Base-by-base conservation (phyloP, 176 grass and related monocot genomes). In the Oryza punctata region DNA sequence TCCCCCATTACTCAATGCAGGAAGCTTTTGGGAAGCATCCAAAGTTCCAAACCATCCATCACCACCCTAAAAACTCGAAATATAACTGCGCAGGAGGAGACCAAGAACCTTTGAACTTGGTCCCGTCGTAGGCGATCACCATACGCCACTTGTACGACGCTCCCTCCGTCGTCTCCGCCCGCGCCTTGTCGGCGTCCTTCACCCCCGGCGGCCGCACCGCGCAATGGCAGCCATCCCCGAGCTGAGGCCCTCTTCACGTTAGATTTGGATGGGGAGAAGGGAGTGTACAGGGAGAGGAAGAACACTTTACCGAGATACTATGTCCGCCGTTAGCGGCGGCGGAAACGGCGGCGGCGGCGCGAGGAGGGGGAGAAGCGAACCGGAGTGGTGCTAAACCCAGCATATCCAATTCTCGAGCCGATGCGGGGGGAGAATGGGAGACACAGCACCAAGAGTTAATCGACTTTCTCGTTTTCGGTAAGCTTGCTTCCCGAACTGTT, bases 51-150 rank as follows among this genome's bases (percentile, higher is more conserved):
- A 73, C 69, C 35, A 71, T 72, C 70, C 46, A 85, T 12, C 65
- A n/a, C 12, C 6, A 71, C 19, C 32, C 14, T 71, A 27, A 61
- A 65, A 71, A 77, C 0, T 11, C 7, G 41, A 57, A 37, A 73
- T 44, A 25, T 25, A 78, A 77, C 61, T 23, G 21, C 72, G 73
- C 9, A 54, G 63, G 10, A 38, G 47, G 26, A 54, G 67, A 59
- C 10, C 28, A 78, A 49, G 16, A 77, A 98, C 92, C 95, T 95
- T 94, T 87, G 64, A 93, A 98, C 67, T 90, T 98, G 67, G 89
- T 93, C 26, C 95, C 95, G 63, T 98, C 95, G 64, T 98, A 95
- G 43, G 95, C 70, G 69, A 98, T 90, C 77, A 98, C 89, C 85
- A 98, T 91, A 45, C 92, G 81, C 95, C 95, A 98, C 76, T 85